Evolutionary conservation across 371 early-diverging fungal genomes (phyloP).

Genomic region (Funneliformis caledonium): DNA sequence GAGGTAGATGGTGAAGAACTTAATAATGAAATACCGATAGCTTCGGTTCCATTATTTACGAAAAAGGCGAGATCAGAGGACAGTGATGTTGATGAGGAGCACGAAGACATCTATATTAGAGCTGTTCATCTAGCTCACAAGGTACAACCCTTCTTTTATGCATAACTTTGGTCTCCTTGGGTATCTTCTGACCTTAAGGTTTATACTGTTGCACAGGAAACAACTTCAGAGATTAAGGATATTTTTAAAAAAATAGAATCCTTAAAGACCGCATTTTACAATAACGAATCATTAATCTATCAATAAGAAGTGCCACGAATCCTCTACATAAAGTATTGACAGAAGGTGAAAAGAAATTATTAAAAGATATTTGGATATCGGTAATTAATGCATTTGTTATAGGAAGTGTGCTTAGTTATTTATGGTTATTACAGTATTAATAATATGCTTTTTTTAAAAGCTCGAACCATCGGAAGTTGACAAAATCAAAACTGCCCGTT

Average conservation of each 20-base stretch:
- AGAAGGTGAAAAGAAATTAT: constrained; percentile 4
- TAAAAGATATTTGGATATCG: constrained; percentile 12
- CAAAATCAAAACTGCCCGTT: constrained; percentile 17
- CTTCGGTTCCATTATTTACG: too few relatives aligned
- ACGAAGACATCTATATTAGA: too few relatives aligned
- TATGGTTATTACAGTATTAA: not conserved
- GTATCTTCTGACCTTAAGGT: not conserved
- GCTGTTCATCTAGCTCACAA: too few relatives aligned
- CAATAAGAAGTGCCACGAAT: not conserved
- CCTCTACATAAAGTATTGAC: constrained; percentile 5
- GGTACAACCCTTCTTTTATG: too few relatives aligned
- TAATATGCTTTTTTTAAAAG: not conserved
- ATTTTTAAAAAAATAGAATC: constrained; percentile 1
- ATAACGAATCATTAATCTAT: constrained; percentile 11
- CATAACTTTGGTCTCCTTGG: too few relatives aligned
- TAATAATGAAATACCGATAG: too few relatives aligned
- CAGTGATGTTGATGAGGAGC: too few relatives aligned
- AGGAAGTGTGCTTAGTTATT: not conserved
- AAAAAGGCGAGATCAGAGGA: too few relatives aligned
- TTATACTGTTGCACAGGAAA: not conserved
- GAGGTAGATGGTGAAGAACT: not conserved
- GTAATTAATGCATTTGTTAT: constrained; percentile 15
- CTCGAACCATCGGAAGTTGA: not conserved
- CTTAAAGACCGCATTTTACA: constrained; percentile 4
- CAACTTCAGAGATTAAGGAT: constrained; percentile 2